phyloP scores from a whole-genome alignment of 441 rosid species.

The Eruca vesicaria region DNA sequence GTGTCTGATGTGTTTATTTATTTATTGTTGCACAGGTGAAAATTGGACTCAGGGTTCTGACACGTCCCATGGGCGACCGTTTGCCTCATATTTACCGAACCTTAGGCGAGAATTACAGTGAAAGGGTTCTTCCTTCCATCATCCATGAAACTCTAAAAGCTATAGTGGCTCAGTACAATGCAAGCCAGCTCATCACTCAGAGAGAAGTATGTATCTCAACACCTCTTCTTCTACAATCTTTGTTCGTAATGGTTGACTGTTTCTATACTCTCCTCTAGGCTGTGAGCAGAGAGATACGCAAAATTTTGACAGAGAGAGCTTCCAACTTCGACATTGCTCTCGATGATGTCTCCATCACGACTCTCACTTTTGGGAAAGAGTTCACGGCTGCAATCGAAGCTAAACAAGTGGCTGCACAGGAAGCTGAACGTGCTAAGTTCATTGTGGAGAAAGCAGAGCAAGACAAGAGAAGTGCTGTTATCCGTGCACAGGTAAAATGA shows the following conservation, averaged over 20 bases:
- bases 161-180: constrained; percentile 96
- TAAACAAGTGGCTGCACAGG: constrained; percentile 97
- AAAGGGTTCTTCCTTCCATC: constrained; percentile 91
- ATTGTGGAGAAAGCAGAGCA: constrained; percentile 94
- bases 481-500: constrained; percentile 79
- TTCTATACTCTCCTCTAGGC: constrained; percentile 38
- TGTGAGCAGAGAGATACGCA: constrained; percentile 88
- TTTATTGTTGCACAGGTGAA: constrained; percentile 52
- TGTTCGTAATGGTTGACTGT: not conserved
- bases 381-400: constrained; percentile 92
- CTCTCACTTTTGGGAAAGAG: constrained; percentile 90
- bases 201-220: constrained; percentile 57
- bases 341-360: constrained; percentile 69
- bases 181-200: constrained; percentile 94
- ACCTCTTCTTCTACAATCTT: not conserved
- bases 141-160: constrained; percentile 93
- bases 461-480: constrained; percentile 88
- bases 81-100: constrained; percentile 77
- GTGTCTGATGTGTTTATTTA: constrained; percentile 7
- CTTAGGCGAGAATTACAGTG: constrained; percentile 83
- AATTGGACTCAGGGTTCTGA: constrained; percentile 94
- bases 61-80: constrained; percentile 74
- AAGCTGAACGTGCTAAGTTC: constrained; percentile 88
- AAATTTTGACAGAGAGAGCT: constrained; percentile 62
- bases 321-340: constrained; percentile 2